phyloP scores from a whole-genome alignment of 1,284 basidiomycete genomes.

The Xerocomus minutiporus region DNA sequence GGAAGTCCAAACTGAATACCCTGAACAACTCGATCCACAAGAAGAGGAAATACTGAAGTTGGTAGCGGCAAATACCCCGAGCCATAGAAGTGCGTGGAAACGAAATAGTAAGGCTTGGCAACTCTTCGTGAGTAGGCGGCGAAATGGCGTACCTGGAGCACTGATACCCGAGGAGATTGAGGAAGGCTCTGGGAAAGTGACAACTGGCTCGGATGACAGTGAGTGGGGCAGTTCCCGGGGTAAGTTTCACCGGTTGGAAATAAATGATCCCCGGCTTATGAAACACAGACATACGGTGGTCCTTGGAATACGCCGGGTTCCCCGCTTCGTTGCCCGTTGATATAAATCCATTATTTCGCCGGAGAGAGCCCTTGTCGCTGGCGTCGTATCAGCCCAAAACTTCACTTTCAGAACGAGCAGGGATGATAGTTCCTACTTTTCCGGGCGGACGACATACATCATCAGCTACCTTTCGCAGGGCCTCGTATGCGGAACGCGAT shows the following conservation, averaged over 20 bases:
- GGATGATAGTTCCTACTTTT: constrained; percentile 27
- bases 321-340: constrained; percentile 58
- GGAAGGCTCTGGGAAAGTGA: constrained; percentile 23
- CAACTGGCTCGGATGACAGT: constrained; percentile 16
- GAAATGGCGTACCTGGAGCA: constrained; percentile 32
- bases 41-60: constrained; percentile 56
- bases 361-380: constrained; percentile 38
- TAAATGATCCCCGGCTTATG: constrained; percentile 4
- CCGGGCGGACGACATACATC: constrained; percentile 31
- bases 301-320: constrained; percentile 29
- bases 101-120: constrained; percentile 61
- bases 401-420: constrained; percentile 37
- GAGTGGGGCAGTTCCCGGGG: constrained; percentile 24
- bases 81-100: constrained; percentile 67
- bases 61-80: constrained; percentile 63
- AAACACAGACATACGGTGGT: constrained; percentile 23
- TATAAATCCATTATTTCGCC: constrained; percentile 43
- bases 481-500: constrained; percentile 65
- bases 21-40: constrained; percentile 37
- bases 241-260: constrained; percentile 13
- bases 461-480: constrained; percentile 50
- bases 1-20: constrained; percentile 17
- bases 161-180: constrained; percentile 49
- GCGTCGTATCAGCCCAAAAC: constrained; percentile 56
- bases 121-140: constrained; percentile 49